These are phyloP conservation scores for Skeletonema potamos DNA, from an alignment of 108 stramenopile species.

Conservation along the genomic window DNA sequence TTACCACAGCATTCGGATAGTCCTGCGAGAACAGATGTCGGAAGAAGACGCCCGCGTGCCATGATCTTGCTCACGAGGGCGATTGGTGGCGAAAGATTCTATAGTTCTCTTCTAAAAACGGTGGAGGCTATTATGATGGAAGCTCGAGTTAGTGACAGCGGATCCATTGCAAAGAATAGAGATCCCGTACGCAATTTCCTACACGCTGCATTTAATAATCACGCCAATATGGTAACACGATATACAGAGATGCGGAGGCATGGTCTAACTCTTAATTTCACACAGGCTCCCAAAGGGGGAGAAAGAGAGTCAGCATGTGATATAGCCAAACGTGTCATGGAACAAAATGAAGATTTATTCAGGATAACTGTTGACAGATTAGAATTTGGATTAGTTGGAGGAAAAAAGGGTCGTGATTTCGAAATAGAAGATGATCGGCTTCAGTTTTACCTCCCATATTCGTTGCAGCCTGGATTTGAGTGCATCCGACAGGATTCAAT, in stretches of 20 bases:
- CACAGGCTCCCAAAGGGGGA: neutral
- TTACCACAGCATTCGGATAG: slow-evolving; percentile 57
- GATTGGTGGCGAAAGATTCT: slow-evolving; percentile 73
- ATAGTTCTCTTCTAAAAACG: slow-evolving; percentile 67
- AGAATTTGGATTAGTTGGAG: slow-evolving; percentile 28
- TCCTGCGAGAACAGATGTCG: slow-evolving; percentile 68
- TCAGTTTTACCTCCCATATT: slow-evolving; percentile 28
- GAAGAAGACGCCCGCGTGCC: slow-evolving; percentile 77
- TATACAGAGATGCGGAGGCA: slow-evolving; percentile 32
- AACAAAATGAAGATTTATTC: slow-evolving; percentile 41
- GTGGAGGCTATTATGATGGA: slow-evolving; percentile 28
- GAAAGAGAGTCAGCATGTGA: slow-evolving; percentile 23
- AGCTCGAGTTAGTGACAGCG: slow-evolving; percentile 9
- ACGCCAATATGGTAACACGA: slow-evolving; percentile 22
- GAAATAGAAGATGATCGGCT: slow-evolving; percentile 25
- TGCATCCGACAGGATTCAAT: slow-evolving; percentile 18
- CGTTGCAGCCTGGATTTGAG: slow-evolving; percentile 47
- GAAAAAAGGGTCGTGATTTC: slow-evolving; percentile 4
- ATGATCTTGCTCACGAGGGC: slow-evolving; percentile 76
- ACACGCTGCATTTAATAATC: slow-evolving; percentile 25
- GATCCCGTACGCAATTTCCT: slow-evolving; percentile 38
- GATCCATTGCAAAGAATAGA: slow-evolving; percentile 12
- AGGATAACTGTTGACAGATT: slow-evolving; percentile 18
- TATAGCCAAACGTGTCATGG: slow-evolving; percentile 29
- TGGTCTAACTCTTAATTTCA: slow-evolving; percentile 34